Conservation (phyloP, 2,329 filamentous ascomycete genomes). For the Diaporthe australafricana region DNA sequence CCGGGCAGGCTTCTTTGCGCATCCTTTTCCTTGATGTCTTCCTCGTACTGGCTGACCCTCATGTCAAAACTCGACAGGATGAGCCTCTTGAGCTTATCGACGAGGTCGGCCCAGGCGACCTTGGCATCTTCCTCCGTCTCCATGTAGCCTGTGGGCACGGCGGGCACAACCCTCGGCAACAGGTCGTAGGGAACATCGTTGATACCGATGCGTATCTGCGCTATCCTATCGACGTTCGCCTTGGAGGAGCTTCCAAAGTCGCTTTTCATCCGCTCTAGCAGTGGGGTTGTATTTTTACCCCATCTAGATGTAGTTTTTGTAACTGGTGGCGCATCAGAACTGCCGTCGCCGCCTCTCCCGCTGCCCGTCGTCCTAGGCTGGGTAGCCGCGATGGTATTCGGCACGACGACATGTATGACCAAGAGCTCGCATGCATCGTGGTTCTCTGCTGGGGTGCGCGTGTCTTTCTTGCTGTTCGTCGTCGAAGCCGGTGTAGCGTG, state of each 20-base stretch:
- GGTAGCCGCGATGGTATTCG: conserved; percentile 83
- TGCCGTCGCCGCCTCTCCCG: conserved; percentile 42
- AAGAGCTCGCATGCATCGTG: conserved; percentile 98
- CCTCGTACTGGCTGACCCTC: conserved; percentile 93
- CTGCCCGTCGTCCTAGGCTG: conserved; percentile 76
- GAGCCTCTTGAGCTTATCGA: conserved; percentile 86
- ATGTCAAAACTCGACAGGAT: conserved; percentile 92
- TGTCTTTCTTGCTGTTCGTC: conserved; percentile 63
- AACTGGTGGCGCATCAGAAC: conserved; percentile 61
- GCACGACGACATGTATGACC: conserved; percentile 90
- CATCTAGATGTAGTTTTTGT: conserved; percentile 76
- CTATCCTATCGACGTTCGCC: conserved; percentile 78
- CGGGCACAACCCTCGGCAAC: conserved; percentile 71
- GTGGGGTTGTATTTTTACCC: conserved; percentile 81
- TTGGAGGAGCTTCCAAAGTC: conserved; percentile 88
- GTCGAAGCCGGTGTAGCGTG: conserved; percentile 71
- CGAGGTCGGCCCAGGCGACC: conserved; percentile 84
- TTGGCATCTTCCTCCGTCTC: conserved; percentile 84
- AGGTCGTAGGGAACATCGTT: conserved; percentile 76
- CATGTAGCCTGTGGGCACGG: conserved; percentile 71
- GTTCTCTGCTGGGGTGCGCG: conserved; percentile 79
- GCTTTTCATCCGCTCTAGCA: conserved; percentile 88
- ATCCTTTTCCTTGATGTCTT: conserved; percentile 95
- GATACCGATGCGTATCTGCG: conserved; percentile 84
- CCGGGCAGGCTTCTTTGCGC: conserved; percentile 87